Conservation (phyloP, 805 yeast genomes). For the Scheffersomyces spartinae region DNA sequence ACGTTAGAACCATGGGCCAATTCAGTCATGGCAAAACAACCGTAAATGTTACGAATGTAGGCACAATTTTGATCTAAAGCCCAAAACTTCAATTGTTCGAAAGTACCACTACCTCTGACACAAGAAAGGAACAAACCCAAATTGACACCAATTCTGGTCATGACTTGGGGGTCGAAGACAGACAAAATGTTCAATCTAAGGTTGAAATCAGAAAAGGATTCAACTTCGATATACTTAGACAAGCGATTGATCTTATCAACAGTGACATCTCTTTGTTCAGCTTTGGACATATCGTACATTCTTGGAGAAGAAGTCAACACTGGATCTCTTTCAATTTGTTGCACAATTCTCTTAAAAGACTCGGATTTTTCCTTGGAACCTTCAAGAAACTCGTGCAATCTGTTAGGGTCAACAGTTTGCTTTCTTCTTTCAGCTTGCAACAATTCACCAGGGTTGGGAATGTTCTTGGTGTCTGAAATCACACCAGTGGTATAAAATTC, state of each 20-base stretch:
- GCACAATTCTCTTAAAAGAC: conserved; percentile 37
- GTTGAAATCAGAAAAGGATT: conserved; percentile 35
- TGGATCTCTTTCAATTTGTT: conserved; percentile 59
- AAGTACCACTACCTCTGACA: conserved; percentile 79
- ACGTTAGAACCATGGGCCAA: conserved; percentile 91
- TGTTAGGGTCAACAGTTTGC: conserved; percentile 11
- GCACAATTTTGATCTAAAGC: conserved; percentile 55
- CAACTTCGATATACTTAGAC: conserved; percentile 47
- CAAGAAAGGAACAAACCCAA: conserved; percentile 76
- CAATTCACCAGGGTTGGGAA: too few species aligned
- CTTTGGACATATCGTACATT: conserved; percentile 48
- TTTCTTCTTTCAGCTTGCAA: too few species aligned
- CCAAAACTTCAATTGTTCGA: conserved; percentile 79
- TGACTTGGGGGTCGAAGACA: conserved; percentile 66
- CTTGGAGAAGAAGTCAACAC: conserved; percentile 40
- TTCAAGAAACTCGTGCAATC: conserved; percentile 45
- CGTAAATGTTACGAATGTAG: conserved; percentile 52
- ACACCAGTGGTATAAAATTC: too few species aligned
- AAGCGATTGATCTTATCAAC: conserved; percentile 52
- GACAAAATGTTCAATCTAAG: conserved; percentile 48
- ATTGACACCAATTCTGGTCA: conserved; percentile 82
- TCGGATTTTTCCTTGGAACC: conserved; percentile 36
- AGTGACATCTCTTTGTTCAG: conserved; percentile 46
- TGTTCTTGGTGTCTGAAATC: too few species aligned
- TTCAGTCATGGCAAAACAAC: conserved; percentile 92